Base-by-base conservation (phyloP, 352 stramenopile species). In the Globisporangium megalacanthum region DNA sequence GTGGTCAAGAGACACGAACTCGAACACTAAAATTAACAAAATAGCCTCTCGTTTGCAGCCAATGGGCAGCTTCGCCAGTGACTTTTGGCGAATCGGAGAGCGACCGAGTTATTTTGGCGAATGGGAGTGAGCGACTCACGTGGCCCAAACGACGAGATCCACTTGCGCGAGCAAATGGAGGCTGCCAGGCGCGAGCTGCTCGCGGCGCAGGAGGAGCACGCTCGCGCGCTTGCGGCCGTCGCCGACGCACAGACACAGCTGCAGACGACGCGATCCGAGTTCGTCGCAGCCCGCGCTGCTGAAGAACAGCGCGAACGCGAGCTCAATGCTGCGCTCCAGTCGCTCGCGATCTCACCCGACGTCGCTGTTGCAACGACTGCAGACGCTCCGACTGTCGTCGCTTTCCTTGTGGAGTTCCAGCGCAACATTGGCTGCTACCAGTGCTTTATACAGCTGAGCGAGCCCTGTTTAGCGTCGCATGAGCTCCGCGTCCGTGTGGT, bases 351-450 rank as follows among this genome's bases (percentile, higher is more conserved):
- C 35, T 13, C 10, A 5, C 10, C 35, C 35, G 35, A 39, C 35
- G 7, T 39, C 35, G 35, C 35, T 39, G 36, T 7, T 86, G 14
- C 42, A 66, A 19, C 22, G 10, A 13, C 54, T 82, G n/a, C 60
- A 72, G 7, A 35, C 25, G 44, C 19, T 13, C 53, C 54, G 8
- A 22, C 8, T n/a, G 66, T 80, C 29, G 53, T 37, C 2, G 46
- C 69, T 36, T 82, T 61, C 29, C 20, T 89, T 33, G 67, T 92
- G 19, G 83, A 94, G 63, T 92, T 86, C 29, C 78, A 94, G 33
- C 76, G 72, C 31, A 92, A 94, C 52, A 91, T 94, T 42, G 81
- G 79, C 37, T 90, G 81, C 56, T 94, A 94, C 49, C 76, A 90
- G 56, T 88, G 77, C 55, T 90, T 86, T 57, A 46, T 94, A 44